Base-by-base conservation (phyloP, 768 basidiomycete species). In the Lentinula detonsa region DNA sequence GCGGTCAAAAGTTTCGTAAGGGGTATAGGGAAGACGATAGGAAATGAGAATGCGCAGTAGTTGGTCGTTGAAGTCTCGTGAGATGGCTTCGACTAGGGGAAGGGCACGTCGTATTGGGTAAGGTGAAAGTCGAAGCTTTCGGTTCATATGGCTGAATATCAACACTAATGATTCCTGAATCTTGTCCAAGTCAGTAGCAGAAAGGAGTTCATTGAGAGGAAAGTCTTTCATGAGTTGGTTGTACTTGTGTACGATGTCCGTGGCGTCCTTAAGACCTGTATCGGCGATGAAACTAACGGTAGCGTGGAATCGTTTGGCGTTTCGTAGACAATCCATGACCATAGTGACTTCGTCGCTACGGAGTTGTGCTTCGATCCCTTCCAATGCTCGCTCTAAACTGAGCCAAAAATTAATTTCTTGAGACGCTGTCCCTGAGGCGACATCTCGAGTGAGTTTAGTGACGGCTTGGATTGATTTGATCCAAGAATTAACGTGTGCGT, bases 381-480 rank as follows among this genome's bases (percentile, higher is more conserved):
- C 97, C 64, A 99, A 73, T 5, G 95, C 95, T 48, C 91, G 80
- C 71, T 99, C 97, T 72, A 99, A 81, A 71, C 89, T 91, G 23
- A 98, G 78, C 97, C 97, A 98, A 69, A 99, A 98, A 73, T 98
- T 98, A 78, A 99, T 95, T 72, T 98, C 97, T 69, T 99, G 97
- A 0, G 93, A 95, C 2, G 97, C 96, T 0, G 96, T 98, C 2
- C 96, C 96, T 4, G 91, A 92, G 0, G 87, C 81, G 35, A 98
- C 96, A 67, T 98, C 96, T 23, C 97, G 81, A 2, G 85, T 88
- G n/a, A 99, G 84, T 71, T 96, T 97, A 5, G 97, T 98, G 55
- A 98, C 95, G 0, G 90, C 85, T 72, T 98, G 97, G 59, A 98
- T 96, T 34, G 94, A 89, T 75, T 97, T 97, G 77, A 98, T 97